phyloP scores from a whole-genome alignment of 805 yeast species.

The Sungouiozyma ichnusensis region DNA sequence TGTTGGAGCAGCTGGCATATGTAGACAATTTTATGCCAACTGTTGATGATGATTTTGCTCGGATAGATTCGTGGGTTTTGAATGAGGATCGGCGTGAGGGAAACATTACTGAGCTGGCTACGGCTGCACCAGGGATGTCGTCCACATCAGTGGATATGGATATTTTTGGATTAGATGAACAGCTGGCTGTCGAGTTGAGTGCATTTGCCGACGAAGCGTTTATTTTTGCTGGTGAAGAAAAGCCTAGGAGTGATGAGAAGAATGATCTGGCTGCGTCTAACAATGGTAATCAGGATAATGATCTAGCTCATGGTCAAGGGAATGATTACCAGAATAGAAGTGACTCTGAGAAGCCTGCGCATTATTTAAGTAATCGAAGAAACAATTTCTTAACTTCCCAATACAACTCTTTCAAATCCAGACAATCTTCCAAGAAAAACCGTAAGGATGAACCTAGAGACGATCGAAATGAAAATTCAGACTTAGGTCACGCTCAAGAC shows the following conservation, averaged over 20 bases:
- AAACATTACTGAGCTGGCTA: constrained; percentile 16
- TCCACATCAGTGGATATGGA: constrained; percentile 1
- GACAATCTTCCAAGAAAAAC: constrained; percentile 18
- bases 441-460: not conserved
- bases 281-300: constrained; percentile 4
- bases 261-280: constrained; percentile 8
- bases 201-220: constrained; percentile 78
- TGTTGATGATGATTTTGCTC: constrained; percentile 33
- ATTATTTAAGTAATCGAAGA: constrained; percentile 22
- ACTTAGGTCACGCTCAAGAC: not conserved
- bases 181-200: constrained; percentile 54
- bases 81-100: constrained; percentile 32
- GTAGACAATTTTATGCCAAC: constrained; percentile 67
- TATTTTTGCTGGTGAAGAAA: constrained; percentile 70
- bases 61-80: constrained; percentile 21
- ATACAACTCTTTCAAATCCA: constrained; percentile 23
- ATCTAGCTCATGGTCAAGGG: constrained; percentile 3
- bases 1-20: constrained; percentile 68
- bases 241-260: constrained; percentile 10
- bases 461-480: not conserved
- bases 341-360: constrained; percentile 8
- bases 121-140: not conserved
- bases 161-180: constrained; percentile 34
- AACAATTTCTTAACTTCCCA: constrained; percentile 25
- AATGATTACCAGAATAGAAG: constrained; percentile 1